phyloP scores from a whole-genome alignment of 2,329 filamentous ascomycete species.

The Tolypocladium ovalisporum region DNA sequence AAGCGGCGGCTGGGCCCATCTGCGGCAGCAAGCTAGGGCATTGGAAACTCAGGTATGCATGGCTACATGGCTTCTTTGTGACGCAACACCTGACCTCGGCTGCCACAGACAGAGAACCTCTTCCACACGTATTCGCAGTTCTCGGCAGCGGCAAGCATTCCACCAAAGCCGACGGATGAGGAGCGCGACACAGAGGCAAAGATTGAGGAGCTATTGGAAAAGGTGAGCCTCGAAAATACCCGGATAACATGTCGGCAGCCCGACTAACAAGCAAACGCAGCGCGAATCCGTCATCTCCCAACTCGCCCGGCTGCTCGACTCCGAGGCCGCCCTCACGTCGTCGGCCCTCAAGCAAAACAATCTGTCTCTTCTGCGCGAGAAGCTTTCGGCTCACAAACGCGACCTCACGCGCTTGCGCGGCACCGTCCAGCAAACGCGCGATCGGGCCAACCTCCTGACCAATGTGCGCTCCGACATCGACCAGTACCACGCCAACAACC shows the following conservation, averaged over 20 bases:
- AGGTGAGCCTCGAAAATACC: conserved; percentile 27
- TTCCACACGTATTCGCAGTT: conserved; percentile 89
- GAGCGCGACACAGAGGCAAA: conserved; percentile 71
- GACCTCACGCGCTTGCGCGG: conserved; percentile 68
- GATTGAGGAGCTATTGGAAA: conserved; percentile 74
- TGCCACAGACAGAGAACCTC: conserved; percentile 67
- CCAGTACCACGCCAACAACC: conserved; percentile 74
- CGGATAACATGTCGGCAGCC: conserved; percentile 1
- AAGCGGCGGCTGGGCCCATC: conserved; percentile 75
- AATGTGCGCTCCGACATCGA: conserved; percentile 89
- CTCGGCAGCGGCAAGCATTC: conserved; percentile 67
- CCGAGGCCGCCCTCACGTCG: conserved; percentile 73
- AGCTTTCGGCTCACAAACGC: conserved; percentile 75
- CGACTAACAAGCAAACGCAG: conserved; percentile 31
- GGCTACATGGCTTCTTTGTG: background rate
- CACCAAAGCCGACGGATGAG: conserved; percentile 74
- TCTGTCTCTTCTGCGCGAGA: conserved; percentile 79
- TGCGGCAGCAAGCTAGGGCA: conserved; percentile 81
- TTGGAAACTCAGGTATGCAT: conserved; percentile 74
- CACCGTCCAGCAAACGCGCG: conserved; percentile 65
- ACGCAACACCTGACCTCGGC: background rate
- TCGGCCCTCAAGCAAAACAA: conserved; percentile 98
- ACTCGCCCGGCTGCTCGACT: conserved; percentile 82
- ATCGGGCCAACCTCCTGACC: conserved; percentile 79
- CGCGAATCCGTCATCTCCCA: conserved; percentile 73